These are phyloP conservation scores for Cunninghamia lanceolata DNA, from an alignment of 75 land plant species.

Conservation along the genomic window DNA sequence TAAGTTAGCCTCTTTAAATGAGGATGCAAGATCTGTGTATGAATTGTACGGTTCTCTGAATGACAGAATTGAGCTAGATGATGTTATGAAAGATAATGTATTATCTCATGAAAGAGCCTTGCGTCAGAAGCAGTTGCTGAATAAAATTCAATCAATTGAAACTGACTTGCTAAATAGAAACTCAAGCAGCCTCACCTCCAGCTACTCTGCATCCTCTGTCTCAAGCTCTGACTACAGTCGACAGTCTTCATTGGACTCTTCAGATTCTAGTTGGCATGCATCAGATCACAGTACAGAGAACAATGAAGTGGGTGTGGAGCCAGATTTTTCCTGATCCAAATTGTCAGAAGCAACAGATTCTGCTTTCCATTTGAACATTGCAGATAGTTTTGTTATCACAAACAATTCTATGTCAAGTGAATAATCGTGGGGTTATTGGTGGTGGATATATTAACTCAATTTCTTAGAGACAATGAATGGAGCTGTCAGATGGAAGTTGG, in stretches of 20 bases:
- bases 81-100: conserved; percentile 64
- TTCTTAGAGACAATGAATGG: neutral
- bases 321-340: neutral
- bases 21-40: conserved; percentile 64
- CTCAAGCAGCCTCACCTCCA: conserved; percentile 27
- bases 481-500: neutral
- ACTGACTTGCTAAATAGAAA: neutral
- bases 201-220: conserved; percentile 12
- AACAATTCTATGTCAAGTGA: neutral
- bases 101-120: conserved; percentile 38
- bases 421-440: neutral
- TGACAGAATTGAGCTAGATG: conserved; percentile 19
- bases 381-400: neutral
- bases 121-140: conserved; percentile 50
- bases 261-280: conserved; percentile 1
- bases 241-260: neutral
- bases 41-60: conserved; percentile 57
- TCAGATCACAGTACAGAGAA: neutral
- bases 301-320: neutral
- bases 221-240: neutral
- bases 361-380: neutral
- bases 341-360: neutral
- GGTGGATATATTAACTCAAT: neutral
- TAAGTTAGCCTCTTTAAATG: conserved; percentile 52
- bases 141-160: conserved; percentile 44